Base-by-base conservation (phyloP, 2,329 filamentous ascomycete species). In the Talaromyces amestolkiae region DNA sequence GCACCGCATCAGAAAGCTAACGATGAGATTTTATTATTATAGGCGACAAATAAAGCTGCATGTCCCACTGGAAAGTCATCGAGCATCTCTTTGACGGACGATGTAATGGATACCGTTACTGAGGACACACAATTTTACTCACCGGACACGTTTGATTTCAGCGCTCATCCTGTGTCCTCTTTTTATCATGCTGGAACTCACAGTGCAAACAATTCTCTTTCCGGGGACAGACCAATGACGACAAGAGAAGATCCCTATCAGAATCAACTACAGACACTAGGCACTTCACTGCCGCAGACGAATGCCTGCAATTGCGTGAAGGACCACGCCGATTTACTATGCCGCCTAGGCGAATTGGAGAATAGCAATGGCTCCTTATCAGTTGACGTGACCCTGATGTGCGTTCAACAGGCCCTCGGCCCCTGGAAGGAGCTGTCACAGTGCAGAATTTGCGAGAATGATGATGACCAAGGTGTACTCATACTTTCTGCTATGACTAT, bases 401-500 rank as follows among this genome's bases (percentile, higher is more conserved):
- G 33, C 43, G 58, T 41, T 19, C 58, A 41, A 15, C 17, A 60
- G 22, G 58, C 58, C 15, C 37, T 60, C 7, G 39, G n/a, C 13
- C 39, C 31, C 58, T 60, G 58, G 58, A 37, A 43, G 37, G 3
- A 41, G 8, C 11, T 39, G 15, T 27, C 39, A 11, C 58, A 60
- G 19, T 60, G 58, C 33, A 60, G n/a, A 35, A 43, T 35, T 43
- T 60, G 58, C 37, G n/a, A 60, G 5, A 35, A 43, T 37, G 37
- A 41, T 60, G 22, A 60, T 17, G 58, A 60, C 37, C 31, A 60
- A 24, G 58, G 22, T 37, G 37, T 60, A 8, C 39, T 60, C 13
- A 41, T 60, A 37, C 39, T 60, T 8, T 60, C 58, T 10, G 58
- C 39, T 15, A 60, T 60, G 58, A 41, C 31, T 27, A 45, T 60